phyloP scores from a whole-genome alignment of 78 protist genomes.

The Capsaspora owczarzaki region DNA sequence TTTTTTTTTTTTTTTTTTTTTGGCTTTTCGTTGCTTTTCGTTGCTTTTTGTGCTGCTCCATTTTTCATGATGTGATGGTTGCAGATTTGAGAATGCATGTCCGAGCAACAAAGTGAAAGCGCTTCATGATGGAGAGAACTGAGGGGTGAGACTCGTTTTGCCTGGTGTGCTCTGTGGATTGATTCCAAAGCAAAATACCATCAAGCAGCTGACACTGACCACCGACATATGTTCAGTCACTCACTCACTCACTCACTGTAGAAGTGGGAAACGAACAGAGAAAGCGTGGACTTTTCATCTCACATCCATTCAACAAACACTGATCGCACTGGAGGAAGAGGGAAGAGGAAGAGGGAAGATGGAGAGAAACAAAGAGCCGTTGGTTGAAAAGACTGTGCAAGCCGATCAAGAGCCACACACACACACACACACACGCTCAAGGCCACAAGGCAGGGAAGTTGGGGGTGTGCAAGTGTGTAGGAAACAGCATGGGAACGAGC shows the following conservation, averaged over 20 bases:
- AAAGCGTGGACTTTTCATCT: background rate
- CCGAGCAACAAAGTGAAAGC: background rate
- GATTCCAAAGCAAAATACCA: background rate
- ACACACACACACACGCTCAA: background rate
- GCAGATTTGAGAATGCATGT: background rate
- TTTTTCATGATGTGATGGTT: background rate
- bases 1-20: too few species aligned
- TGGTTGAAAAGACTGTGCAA: too few species aligned
- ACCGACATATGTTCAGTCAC: background rate
- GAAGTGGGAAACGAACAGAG: too few species aligned
- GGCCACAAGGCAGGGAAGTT: background rate
- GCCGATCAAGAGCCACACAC: background rate
- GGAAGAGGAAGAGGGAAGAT: too few species aligned
- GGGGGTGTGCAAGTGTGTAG: background rate
- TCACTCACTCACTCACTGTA: background rate
- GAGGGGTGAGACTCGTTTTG: too few species aligned
- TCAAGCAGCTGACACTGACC: background rate
- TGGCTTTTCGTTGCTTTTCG: background rate
- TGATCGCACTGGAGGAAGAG: too few species aligned
- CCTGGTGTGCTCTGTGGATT: too few species aligned
- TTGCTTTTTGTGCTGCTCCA: background rate
- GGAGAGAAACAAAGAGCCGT: too few species aligned
- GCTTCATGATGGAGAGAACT: too few species aligned
- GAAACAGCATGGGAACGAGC: background rate
- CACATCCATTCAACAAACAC: too few species aligned